phyloP scores from a whole-genome alignment of 495 filamentous ascomycete genomes.

The Podospora australis region DNA sequence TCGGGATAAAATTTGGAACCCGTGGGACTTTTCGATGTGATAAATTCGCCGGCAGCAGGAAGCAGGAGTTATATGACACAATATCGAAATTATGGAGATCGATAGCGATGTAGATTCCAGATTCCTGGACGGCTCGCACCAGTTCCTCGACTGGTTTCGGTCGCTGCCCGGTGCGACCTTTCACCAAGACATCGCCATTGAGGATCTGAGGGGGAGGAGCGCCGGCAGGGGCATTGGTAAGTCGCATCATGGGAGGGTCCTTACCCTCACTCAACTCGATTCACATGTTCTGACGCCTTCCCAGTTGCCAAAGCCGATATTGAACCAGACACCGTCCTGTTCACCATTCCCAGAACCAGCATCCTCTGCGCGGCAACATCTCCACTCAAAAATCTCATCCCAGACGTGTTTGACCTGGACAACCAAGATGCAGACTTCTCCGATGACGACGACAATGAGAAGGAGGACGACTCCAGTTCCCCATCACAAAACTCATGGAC shows the following conservation, averaged over 20 bases:
- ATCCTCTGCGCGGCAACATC: slow-evolving; percentile 41
- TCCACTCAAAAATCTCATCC: slow-evolving; percentile 29
- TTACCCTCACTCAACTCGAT: too few relatives aligned
- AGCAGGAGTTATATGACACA: too few relatives aligned
- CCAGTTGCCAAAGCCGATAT: slow-evolving; percentile 42
- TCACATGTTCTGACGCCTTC: too few relatives aligned
- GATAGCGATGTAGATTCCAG: slow-evolving; percentile 10
- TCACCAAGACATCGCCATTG: slow-evolving; percentile 36
- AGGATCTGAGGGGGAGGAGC: slow-evolving; percentile 32
- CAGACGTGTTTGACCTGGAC: slow-evolving; percentile 29
- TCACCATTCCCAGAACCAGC: slow-evolving; percentile 39
- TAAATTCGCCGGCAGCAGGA: too few relatives aligned
- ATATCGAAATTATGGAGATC: slow-evolving; percentile 15
- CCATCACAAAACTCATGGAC: slow-evolving; percentile 38
- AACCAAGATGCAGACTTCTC: slow-evolving; percentile 10
- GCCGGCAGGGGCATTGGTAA: slow-evolving; percentile 43
- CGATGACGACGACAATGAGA: slow-evolving; percentile 16
- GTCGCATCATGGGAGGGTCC: too few relatives aligned
- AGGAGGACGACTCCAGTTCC: slow-evolving; percentile 22
- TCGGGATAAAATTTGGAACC: neutral
- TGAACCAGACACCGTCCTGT: slow-evolving; percentile 37
- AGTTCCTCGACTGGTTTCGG: slow-evolving; percentile 41
- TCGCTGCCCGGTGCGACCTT: slow-evolving; percentile 40
- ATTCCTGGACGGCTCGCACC: slow-evolving; percentile 29
- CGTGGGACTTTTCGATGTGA: too few relatives aligned